Conservation (phyloP, 2,329 filamentous ascomycete species). For the Aureobasidium pullulans region DNA sequence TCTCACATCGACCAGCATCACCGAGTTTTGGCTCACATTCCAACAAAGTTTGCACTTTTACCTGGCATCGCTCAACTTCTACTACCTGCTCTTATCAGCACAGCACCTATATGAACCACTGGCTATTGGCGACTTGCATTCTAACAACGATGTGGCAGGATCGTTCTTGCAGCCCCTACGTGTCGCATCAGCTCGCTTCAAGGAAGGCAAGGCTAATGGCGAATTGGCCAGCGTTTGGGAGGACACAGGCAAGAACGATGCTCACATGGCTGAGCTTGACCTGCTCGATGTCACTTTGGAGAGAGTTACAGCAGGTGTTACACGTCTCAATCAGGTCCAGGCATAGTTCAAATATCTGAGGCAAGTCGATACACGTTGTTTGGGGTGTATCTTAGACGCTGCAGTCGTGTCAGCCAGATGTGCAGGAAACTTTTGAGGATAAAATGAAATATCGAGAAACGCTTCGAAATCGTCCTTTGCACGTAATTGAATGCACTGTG, state of each 20-base stretch:
- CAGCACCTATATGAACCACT: constrained; percentile 40
- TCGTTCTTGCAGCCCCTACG: constrained; percentile 39
- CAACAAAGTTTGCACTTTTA: constrained; percentile 47
- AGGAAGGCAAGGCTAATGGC: constrained; percentile 29
- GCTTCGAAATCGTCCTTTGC: too few relatives aligned
- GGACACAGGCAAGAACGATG: constrained; percentile 29
- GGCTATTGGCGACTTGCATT: constrained; percentile 38
- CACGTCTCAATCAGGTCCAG: constrained; percentile 20
- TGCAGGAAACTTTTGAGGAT: too few relatives aligned
- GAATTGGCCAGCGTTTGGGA: constrained; percentile 30
- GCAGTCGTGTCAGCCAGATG: too few relatives aligned
- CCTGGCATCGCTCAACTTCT: constrained; percentile 51
- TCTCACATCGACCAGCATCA: constrained; percentile 31
- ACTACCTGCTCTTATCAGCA: constrained; percentile 49
- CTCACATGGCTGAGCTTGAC: constrained; percentile 27
- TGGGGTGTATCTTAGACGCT: too few relatives aligned
- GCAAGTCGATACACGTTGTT: neutral
- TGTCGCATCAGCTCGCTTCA: constrained; percentile 30
- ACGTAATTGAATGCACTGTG: too few relatives aligned
- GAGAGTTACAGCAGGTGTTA: constrained; percentile 25
- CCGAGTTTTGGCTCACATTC: constrained; percentile 39
- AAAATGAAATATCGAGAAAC: too few relatives aligned
- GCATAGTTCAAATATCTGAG: neutral
- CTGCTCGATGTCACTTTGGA: constrained; percentile 27
- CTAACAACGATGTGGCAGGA: constrained; percentile 31